Evolutionary conservation across 305 asterid species (phyloP), one percentile per base, ranked within the genome.

Genomic region (Euphrasia arctica): DNA sequence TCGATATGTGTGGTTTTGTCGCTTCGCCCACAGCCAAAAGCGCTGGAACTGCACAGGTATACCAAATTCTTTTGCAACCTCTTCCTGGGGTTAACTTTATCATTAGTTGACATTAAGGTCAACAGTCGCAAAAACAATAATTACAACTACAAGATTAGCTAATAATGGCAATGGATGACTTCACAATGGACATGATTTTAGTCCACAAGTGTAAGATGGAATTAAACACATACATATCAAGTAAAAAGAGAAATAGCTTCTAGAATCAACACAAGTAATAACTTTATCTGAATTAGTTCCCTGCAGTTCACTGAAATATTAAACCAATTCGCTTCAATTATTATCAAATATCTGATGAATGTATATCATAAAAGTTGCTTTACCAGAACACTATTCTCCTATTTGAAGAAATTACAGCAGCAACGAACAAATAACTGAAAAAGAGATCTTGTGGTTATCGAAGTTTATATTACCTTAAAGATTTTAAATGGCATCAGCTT

Each of bases 11-110:
- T 73, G 78, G 72, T 72, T 81, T 71, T 75, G 78, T 66, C 87
- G 80, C 72, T 81, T 79, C 63, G 80, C 75, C 82, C 87, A 84
- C 70, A 71, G 72, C 90, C 90, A 81, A 70, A 81, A 84, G 45
- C 83, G 85, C 72, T 73, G 87, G 62, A 66, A 79, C 36, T 79
- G 82, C 72, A 78, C 82, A 0, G 85, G 80, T 59, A 79, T 69
- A 68, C 81, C 78, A 60, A 82, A 62, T 72, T 70, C 82, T 70
- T 68, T 81, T 43, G 90, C 87, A 47, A 84, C 78, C 72, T 81
- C 85, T 62, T 75, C 90, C 87, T 84, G 87, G 67, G 71, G 47
- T 29, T 55, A 76, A 64, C 56, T 62, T 72, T 70, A 67, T 36
- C 31, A 67, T 78, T 62, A 80, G 74, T 64, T 22, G 62, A 58